Conservation (phyloP, 352 stramenopile genomes). For the Globisporangium acanthophoron region DNA sequence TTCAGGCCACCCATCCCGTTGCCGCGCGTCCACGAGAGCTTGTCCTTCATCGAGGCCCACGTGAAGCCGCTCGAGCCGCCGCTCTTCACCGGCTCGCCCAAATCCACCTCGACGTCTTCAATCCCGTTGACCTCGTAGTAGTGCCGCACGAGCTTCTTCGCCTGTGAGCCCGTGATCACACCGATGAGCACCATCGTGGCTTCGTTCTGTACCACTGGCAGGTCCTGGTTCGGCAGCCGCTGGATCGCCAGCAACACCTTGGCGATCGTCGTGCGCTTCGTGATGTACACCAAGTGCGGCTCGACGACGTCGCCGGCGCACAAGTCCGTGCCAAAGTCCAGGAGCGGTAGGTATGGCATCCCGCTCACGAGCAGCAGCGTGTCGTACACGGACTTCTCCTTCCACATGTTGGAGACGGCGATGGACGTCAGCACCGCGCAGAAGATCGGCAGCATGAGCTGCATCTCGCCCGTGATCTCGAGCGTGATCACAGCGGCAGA, state of each 20-base stretch:
- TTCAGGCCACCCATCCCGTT: conserved; percentile 58
- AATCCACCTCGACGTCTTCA: conserved; percentile 53
- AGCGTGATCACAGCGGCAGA: conserved; percentile 84
- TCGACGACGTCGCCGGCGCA: conserved; percentile 69
- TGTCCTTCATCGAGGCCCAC: conserved; percentile 60
- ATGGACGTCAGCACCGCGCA: conserved; percentile 64
- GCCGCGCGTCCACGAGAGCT: conserved; percentile 31
- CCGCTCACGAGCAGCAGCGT: conserved; percentile 69
- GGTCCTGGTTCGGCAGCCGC: conserved; percentile 59
- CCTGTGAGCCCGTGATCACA: conserved; percentile 48
- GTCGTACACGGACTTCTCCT: conserved; percentile 80
- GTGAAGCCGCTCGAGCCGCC: conserved; percentile 27
- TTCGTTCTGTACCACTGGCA: conserved; percentile 70
- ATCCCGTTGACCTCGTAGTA: conserved; percentile 53
- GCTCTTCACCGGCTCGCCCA: conserved; percentile 54
- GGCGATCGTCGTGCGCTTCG: conserved; percentile 63
- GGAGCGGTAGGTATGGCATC: conserved; percentile 78
- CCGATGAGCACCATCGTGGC: conserved; percentile 61
- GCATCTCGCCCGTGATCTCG: conserved; percentile 81
- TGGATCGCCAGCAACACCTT: conserved; percentile 72
- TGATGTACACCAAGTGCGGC: conserved; percentile 61
- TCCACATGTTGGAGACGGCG: conserved; percentile 51
- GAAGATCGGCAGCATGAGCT: conserved; percentile 80
- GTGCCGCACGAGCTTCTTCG: conserved; percentile 57
- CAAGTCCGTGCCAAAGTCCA: conserved; percentile 61